Evolutionary conservation across 2,329 filamentous ascomycete genomes (phyloP), one percentile per base, ranked within the genome.

Genomic region (Neofusicoccum parvum): DNA sequence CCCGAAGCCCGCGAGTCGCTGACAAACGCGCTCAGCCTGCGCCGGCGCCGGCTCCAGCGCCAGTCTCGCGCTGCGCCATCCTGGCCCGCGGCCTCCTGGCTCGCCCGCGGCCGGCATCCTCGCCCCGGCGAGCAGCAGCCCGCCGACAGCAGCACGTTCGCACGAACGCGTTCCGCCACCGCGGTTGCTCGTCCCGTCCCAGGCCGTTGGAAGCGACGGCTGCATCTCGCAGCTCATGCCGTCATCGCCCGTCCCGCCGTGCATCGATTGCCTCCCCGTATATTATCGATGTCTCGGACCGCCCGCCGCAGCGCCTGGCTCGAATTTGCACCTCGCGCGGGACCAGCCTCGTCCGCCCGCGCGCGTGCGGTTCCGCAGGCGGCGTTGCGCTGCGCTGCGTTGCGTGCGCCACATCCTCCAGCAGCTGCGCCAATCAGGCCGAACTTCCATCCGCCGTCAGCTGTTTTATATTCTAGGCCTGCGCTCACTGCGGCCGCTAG

Each of bases 141-240:
- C 14, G 43, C 5, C 17, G 17, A 49, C 27, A 27, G 9, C 46
- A 49, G 46, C 46, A 34, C 49, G 51, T 27, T 39, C 54, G 41
- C 54, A 59, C 39, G 15, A 37, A 15, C n/a, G 27, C 56, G 27
- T 20, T 45, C 56, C 41, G 43, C 56, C 41, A 15, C 56, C 54
- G 32, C 43, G 56, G 56, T 48, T 60, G 56, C 56, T 12, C 54
- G 9, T 59, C 54, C 56, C 56, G 41, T 60, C 32, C 56, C 56
- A 48, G 41, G 56, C 56, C 32, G 41, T 39, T 60, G 56, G 50
- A 23, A 53, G 23, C 27, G 27, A 32, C 49, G 54, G 27, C 43
- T 54, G 36, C 54, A 46, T 45, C 39, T 34, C 54, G 27, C 39
- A 58, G 54, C 54, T 39, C n/a, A 48, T 60, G 56, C 43, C 41